phyloP scores from a whole-genome alignment of 306 rosid species.

The Crotalaria pallida region DNA sequence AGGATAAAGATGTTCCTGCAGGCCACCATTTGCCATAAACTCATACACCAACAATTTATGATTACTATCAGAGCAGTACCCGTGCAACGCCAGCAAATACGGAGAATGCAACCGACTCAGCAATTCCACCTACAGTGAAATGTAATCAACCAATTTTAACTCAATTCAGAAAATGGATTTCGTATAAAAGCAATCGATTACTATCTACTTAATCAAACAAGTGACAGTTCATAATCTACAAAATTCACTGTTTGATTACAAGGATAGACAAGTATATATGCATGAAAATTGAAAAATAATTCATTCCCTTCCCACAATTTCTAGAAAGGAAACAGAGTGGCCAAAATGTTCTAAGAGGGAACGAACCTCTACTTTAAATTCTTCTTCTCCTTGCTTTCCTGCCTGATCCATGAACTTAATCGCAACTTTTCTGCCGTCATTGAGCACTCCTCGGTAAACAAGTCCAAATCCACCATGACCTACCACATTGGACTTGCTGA shows the following conservation, averaged over 20 bases:
- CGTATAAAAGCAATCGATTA: background rate
- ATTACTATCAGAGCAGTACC: constrained; percentile 76
- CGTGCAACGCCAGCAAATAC: constrained; percentile 78
- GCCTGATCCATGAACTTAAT: constrained; percentile 87
- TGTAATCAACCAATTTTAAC: constrained; percentile 16
- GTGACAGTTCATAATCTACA: background rate
- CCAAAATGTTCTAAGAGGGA: constrained; percentile 5
- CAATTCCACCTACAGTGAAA: constrained; percentile 68
- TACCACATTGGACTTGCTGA: constrained; percentile 84
- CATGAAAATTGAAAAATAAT: background rate
- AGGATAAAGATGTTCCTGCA: constrained; percentile 93
- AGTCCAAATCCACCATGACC: constrained; percentile 89
- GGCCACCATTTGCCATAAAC: constrained; percentile 85
- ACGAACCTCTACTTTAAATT: constrained; percentile 82
- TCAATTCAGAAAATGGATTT: background rate
- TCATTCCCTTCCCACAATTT: background rate
- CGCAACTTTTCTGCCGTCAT: constrained; percentile 79
- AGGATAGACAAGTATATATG: background rate
- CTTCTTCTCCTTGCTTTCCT: constrained; percentile 92
- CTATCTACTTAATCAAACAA: background rate
- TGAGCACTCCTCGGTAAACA: constrained; percentile 84
- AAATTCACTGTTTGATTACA: background rate
- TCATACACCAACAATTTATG: constrained; percentile 84
- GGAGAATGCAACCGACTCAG: constrained; percentile 75
- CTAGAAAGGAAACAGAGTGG: constrained; percentile 2